Conservation (phyloP, 1,284 basidiomycete species). For the Retiboletus flavoniger region DNA sequence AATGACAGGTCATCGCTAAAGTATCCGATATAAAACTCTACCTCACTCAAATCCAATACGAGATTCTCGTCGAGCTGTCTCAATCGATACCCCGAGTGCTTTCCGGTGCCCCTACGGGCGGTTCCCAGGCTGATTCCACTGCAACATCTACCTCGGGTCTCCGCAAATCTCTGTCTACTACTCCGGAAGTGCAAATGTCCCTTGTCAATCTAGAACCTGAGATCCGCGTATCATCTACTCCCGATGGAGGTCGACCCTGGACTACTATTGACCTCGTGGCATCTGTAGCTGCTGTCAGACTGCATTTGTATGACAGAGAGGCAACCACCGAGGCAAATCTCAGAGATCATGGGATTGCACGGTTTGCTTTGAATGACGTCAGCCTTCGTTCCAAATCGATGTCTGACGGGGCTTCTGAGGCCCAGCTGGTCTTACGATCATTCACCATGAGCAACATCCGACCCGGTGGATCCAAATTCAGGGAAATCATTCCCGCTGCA, state of each 20-base stretch:
- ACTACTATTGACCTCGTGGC: constrained; percentile 79
- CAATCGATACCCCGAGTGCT: constrained; percentile 77
- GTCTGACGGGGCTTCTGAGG: constrained; percentile 81
- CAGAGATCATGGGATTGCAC: constrained; percentile 79
- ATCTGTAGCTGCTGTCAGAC: constrained; percentile 70
- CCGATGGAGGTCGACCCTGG: constrained; percentile 43
- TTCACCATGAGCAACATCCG: constrained; percentile 91
- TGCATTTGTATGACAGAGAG: constrained; percentile 86
- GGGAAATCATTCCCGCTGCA: constrained; percentile 94
- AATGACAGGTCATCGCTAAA: constrained; percentile 60
- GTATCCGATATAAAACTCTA: constrained; percentile 91
- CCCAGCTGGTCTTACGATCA: constrained; percentile 85
- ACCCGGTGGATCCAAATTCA: constrained; percentile 80
- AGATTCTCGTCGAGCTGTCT: constrained; percentile 69
- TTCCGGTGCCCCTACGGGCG: constrained; percentile 41
- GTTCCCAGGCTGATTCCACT: constrained; percentile 28
- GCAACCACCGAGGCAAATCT: constrained; percentile 64
- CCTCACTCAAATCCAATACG: constrained; percentile 90
- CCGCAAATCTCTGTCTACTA: constrained; percentile 4
- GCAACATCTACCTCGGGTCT: constrained; percentile 13
- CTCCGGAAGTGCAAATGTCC: constrained; percentile 6
- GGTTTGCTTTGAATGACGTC: constrained; percentile 82
- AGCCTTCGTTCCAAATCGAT: constrained; percentile 82
- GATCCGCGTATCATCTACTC: constrained; percentile 34
- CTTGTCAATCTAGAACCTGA: constrained; percentile 60